Conservation (phyloP, 1,139 yeast species). For the Geotrichum australiense region DNA sequence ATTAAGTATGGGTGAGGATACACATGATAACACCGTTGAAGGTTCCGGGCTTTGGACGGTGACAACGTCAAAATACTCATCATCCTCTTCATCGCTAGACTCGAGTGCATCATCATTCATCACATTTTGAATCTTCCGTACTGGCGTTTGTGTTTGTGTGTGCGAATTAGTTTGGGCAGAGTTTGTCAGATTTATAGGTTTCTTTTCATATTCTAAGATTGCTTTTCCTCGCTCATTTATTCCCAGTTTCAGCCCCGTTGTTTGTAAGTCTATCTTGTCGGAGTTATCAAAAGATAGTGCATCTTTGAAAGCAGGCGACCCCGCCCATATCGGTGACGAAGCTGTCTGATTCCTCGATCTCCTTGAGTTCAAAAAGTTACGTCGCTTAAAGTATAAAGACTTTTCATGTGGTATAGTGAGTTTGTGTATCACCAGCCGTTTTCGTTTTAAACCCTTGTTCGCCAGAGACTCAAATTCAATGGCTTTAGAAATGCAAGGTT, state of each 20-base stretch:
- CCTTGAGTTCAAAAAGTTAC: constrained; percentile 7
- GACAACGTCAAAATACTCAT: constrained; percentile 1
- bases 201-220: background rate
- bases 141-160: background rate
- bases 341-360: constrained; percentile 4
- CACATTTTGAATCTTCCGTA: too few relatives aligned
- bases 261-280: too few relatives aligned
- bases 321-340: constrained; percentile 8
- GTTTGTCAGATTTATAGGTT: background rate
- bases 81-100: constrained; percentile 14
- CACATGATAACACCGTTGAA: too few relatives aligned
- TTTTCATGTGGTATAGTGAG: background rate
- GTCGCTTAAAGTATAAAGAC: constrained; percentile 6
- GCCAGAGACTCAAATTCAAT: constrained; percentile 11
- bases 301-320: constrained; percentile 9
- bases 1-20: too few relatives aligned
- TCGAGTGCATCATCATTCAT: constrained; percentile 3
- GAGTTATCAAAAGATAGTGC: constrained; percentile 4
- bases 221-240: background rate
- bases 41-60: too few relatives aligned
- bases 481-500: constrained; percentile 3
- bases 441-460: constrained; percentile 2
- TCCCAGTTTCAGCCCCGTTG: background rate
- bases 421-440: background rate
- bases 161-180: background rate